Evolutionary conservation across 495 filamentous ascomycete genomes (phyloP).

Genomic region (Podospora bellae-mahoneyi): DNA sequence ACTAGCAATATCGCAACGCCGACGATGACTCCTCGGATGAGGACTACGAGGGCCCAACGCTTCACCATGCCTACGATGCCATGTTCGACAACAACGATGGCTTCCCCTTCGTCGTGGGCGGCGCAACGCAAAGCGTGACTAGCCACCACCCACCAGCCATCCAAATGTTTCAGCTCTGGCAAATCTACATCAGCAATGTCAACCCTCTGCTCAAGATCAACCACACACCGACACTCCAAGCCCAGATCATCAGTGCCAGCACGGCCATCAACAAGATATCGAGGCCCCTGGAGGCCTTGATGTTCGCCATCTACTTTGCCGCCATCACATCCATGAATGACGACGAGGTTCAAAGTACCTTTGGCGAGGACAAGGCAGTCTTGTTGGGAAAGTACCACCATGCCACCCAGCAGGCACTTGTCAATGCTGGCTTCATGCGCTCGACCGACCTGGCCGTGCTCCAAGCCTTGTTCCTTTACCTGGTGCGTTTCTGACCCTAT

Average conservation of each 20-base stretch:
- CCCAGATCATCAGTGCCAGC: conserved; percentile 49
- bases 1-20: conserved; percentile 38
- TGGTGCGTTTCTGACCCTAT: conserved; percentile 38
- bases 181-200: conserved; percentile 65
- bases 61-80: conserved; percentile 52
- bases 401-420: conserved; percentile 53
- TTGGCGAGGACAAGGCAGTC: conserved; percentile 44
- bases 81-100: conserved; percentile 53
- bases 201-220: conserved; percentile 68
- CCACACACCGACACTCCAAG: conserved; percentile 61
- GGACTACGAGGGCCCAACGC: conserved; percentile 52
- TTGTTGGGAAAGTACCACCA: conserved; percentile 48
- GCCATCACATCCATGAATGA: conserved; percentile 52
- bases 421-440: conserved; percentile 57
- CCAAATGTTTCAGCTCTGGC: conserved; percentile 73
- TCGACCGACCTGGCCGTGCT: conserved; percentile 51
- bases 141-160: conserved; percentile 61
- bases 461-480: conserved; percentile 55
- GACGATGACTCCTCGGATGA: conserved; percentile 59
- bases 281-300: conserved; percentile 49
- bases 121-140: conserved; percentile 44
- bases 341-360: conserved; percentile 47
- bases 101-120: conserved; percentile 59
- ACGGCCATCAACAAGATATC: conserved; percentile 47
- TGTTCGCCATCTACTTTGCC: conserved; percentile 57